phyloP scores from a whole-genome alignment of 1,284 basidiomycete genomes.

The Cystobasidiaceae sp. region DNA sequence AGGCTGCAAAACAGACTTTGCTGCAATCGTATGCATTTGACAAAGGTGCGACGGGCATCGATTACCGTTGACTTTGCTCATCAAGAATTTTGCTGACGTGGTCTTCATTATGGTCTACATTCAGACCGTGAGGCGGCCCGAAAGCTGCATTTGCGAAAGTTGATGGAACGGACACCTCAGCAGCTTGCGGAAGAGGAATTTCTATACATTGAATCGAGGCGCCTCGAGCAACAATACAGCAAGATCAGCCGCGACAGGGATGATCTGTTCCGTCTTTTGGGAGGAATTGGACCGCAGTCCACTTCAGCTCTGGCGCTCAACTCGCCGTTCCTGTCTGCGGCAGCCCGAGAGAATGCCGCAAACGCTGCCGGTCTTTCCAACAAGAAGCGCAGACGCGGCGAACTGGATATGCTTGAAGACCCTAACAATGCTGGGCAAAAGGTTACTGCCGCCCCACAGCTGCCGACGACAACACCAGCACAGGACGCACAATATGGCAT shows the following conservation, averaged over 20 bases:
- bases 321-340: slow-evolving; percentile 21
- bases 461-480: slow-evolving; percentile 26
- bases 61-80: not conserved
- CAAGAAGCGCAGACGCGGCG: slow-evolving; percentile 37
- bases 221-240: slow-evolving; percentile 86
- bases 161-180: slow-evolving; percentile 70
- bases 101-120: not conserved
- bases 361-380: slow-evolving; percentile 30
- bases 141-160: slow-evolving; percentile 77
- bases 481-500: slow-evolving; percentile 71
- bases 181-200: slow-evolving; percentile 95
- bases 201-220: slow-evolving; percentile 86
- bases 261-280: slow-evolving; percentile 74
- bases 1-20: slow-evolving; percentile 57
- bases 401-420: slow-evolving; percentile 33
- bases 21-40: slow-evolving; percentile 47
- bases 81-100: slow-evolving; percentile 1
- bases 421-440: slow-evolving; percentile 10
- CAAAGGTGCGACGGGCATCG: slow-evolving; percentile 29
- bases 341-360: slow-evolving; percentile 25
- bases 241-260: slow-evolving; percentile 85
- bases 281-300: slow-evolving; percentile 45
- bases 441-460: not conserved
- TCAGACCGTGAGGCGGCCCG: slow-evolving; percentile 80
- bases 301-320: slow-evolving; percentile 27